phyloP scores from a whole-genome alignment of 345 rosid genomes.

The Syzygium oleosum region DNA sequence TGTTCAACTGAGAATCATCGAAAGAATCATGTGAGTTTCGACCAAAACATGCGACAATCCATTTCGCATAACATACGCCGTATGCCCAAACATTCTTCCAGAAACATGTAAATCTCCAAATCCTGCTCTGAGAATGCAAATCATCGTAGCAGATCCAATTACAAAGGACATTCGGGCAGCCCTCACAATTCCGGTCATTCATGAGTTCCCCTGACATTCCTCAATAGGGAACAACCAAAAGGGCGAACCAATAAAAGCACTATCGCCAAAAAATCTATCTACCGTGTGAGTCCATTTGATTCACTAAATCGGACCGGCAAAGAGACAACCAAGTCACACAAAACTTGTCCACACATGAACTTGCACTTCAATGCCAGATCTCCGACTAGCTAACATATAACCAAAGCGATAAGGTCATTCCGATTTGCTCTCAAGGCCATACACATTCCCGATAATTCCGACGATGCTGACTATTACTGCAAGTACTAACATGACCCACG shows the following conservation, averaged over 20 bases:
- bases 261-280: not conserved
- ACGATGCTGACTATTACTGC: conserved; percentile 64
- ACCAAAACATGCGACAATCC: not conserved
- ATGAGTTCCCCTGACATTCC: not conserved
- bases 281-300: not conserved
- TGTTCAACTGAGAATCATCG: not conserved
- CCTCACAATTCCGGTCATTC: not conserved
- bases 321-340: not conserved
- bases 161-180: not conserved
- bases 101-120: not conserved
- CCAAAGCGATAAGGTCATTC: not conserved
- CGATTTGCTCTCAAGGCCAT: conserved; percentile 32
- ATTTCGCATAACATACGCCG: not conserved
- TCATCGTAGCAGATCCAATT: not conserved
- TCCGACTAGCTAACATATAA: not conserved
- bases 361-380: not conserved
- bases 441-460: conserved; percentile 71
- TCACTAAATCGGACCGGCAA: not conserved
- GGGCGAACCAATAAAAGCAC: not conserved
- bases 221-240: not conserved
- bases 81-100: not conserved
- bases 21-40: not conserved
- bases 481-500: conserved; percentile 68
- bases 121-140: not conserved
- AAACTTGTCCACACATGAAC: not conserved